These are phyloP conservation scores for Coprinopsis sp. DNA, from an alignment of 768 basidiomycete species.

Conservation along the genomic window DNA sequence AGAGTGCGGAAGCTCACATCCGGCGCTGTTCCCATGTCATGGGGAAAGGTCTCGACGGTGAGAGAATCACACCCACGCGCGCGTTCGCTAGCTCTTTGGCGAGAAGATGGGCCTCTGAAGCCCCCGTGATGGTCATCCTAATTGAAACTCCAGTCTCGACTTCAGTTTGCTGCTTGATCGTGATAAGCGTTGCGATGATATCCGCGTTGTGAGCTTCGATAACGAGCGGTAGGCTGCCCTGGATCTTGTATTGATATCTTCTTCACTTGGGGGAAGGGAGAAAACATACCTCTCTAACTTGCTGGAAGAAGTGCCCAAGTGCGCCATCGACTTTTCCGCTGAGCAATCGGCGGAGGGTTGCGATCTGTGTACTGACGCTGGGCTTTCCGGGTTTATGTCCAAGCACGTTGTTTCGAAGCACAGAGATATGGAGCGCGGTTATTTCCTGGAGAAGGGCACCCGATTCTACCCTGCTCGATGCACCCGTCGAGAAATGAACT, in stretches of 20 bases:
- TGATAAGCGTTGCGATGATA: conserved; percentile 71
- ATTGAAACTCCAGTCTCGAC: conserved; percentile 36
- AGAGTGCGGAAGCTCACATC: conserved; percentile 39
- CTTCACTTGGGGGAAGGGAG: background rate
- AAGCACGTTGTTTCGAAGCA: too few species aligned
- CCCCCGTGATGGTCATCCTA: conserved; percentile 61
- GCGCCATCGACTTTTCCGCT: conserved; percentile 36
- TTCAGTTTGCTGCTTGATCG: conserved; percentile 64
- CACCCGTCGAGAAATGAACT: conserved; percentile 59
- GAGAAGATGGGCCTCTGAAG: conserved; percentile 61
- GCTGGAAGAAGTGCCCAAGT: conserved; percentile 41
- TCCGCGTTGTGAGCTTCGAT: conserved; percentile 75
- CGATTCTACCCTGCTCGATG: conserved; percentile 51
- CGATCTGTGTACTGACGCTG: conserved; percentile 81
- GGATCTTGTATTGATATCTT: background rate
- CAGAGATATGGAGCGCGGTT: conserved; percentile 60
- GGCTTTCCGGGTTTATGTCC: conserved; percentile 40
- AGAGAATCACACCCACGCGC: conserved; percentile 43
- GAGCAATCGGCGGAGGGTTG: conserved; percentile 62
- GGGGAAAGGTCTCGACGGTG: conserved; percentile 67
- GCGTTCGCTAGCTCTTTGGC: conserved; percentile 60
- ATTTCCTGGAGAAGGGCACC: conserved; percentile 62
- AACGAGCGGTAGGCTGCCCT: conserved; percentile 74
- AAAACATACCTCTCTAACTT: conserved; percentile 37
- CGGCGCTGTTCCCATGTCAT: conserved; percentile 62